These are phyloP conservation scores for Raffaelea ambrosiae DNA, from an alignment of 2,329 filamentous ascomycete genomes.

Conservation along the genomic window DNA sequence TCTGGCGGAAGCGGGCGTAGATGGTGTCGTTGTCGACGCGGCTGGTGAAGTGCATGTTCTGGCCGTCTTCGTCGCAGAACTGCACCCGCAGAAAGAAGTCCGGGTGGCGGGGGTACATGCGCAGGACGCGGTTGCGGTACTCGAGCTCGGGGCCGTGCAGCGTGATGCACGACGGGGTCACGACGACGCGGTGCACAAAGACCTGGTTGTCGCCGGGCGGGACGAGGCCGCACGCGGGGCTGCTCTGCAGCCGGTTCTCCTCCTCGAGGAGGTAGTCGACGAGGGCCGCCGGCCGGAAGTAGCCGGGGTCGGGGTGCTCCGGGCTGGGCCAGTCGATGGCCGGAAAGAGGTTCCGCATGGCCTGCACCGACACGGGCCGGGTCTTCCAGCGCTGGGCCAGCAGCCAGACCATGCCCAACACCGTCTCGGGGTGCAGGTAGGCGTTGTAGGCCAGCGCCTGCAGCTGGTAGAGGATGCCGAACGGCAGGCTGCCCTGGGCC, in stretches of 20 bases:
- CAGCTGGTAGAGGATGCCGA: slow-evolving; percentile 51
- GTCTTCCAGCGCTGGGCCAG: slow-evolving; percentile 28
- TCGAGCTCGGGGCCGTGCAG: slow-evolving; percentile 57
- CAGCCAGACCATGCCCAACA: no score
- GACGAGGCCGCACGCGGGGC: slow-evolving; percentile 10
- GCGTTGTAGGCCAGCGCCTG: slow-evolving; percentile 56
- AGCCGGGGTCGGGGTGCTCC: slow-evolving; percentile 29
- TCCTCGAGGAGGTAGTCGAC: slow-evolving; percentile 27
- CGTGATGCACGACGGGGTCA: slow-evolving; percentile 51
- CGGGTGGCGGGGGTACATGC: slow-evolving; percentile 51
- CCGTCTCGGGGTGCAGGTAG: slow-evolving; percentile 47
- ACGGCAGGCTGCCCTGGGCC: slow-evolving; percentile 32
- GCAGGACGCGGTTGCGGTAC: slow-evolving; percentile 60
- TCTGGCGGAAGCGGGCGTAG: slow-evolving; percentile 48
- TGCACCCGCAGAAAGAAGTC: slow-evolving; percentile 62
- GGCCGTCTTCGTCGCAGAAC: slow-evolving; percentile 67
- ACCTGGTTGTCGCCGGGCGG: slow-evolving; percentile 36
- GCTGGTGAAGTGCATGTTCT: slow-evolving; percentile 50
- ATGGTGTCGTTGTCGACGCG: slow-evolving; percentile 41
- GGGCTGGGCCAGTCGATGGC: slow-evolving; percentile 48
- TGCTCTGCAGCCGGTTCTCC: slow-evolving; percentile 24
- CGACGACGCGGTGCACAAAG: slow-evolving; percentile 43
- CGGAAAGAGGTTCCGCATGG: slow-evolving; percentile 43
- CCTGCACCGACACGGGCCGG: slow-evolving; percentile 38
- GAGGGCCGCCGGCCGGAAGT: slow-evolving; percentile 32